Base-by-base conservation (phyloP, 179 eudicot species). In the Carnegiea gigantea region DNA sequence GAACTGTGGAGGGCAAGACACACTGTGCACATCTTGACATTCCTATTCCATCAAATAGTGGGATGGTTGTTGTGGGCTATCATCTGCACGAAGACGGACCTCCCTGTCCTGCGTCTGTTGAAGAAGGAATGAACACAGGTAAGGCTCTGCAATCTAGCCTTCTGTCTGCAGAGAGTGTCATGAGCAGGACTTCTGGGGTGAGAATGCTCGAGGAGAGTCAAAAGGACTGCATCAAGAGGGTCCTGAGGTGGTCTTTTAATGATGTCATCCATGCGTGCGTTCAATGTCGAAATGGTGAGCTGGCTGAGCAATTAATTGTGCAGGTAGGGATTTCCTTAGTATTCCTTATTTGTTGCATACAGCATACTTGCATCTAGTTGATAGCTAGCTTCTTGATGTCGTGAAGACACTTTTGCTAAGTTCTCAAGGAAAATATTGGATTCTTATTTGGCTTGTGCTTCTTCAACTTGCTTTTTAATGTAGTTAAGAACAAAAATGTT, bases 251-350 rank as follows among this genome's bases (percentile, higher is more conserved):
- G 92, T 92, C 98, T 54, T 94, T 92, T 79, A 90, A 72, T 88
- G 92, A 90, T 83, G 84, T 96, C 73, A 86, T 96, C 86, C 91
- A 86, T 82, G 86, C 93, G 74, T 94, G 98, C 87, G 93, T 89
- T 79, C 84, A 59, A 30, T 40, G 83, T 62, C 67, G 20, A 77
- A 88, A 94, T 74, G 80, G 53, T 78, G 59, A 36, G 73, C 85
- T 94, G 83, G 96, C 96, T 76, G 92, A 92, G 85, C 87, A 88
- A 79, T 88, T 96, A 84, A 62, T 96, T 78, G 59, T 80, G 84
- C 99, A 93, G 99, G 99, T 95, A 89, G 57, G 40, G 48, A 73
- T 24, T 78, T 57, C 80, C 70, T 28, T 73, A 36, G 20, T 75
- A 77, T 73, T 71, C 57, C 57, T 51, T 51, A 8, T 49, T 3